A percentile compares a stretch with the other conserved stretches of the same genome.
Conservation (phyloP, 2,329 filamentous ascomycete genomes). For the Monilinia fructigena region DNA sequence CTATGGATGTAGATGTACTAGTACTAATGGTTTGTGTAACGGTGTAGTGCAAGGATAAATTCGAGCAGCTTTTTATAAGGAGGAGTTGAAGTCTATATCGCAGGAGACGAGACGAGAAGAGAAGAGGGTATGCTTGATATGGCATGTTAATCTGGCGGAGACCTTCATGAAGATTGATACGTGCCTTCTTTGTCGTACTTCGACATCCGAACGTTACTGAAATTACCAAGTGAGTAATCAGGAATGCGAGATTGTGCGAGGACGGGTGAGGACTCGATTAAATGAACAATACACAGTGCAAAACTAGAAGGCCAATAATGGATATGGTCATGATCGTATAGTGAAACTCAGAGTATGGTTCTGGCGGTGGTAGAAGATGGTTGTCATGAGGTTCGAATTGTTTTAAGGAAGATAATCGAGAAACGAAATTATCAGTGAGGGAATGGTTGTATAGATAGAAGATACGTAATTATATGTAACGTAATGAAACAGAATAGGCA, state of each 20-base stretch:
- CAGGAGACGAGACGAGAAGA: neutral
- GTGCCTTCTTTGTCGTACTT: too few relatives aligned
- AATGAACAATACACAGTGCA: too few relatives aligned
- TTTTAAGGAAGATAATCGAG: neutral
- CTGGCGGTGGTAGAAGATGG: neutral
- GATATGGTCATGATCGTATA: neutral
- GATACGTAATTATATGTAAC: neutral
- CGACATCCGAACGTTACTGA: too few relatives aligned
- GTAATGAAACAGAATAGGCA: neutral
- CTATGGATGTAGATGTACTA: neutral
- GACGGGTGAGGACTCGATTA: too few relatives aligned
- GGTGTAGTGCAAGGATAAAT: conserved; percentile 14
- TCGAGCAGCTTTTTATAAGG: conserved; percentile 20
- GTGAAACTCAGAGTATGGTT: too few relatives aligned
- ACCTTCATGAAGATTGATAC: too few relatives aligned
- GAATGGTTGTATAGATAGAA: neutral
- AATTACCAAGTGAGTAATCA: too few relatives aligned
- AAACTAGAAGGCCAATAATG: too few relatives aligned
- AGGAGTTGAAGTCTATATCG: neutral
- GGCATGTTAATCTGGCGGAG: too few relatives aligned
- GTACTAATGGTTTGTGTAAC: neutral
- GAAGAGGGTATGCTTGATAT: too few relatives aligned
- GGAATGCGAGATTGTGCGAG: too few relatives aligned
- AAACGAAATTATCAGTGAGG: neutral
- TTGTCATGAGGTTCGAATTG: neutral